Percentiles rank a stretch among this genome's conserved stretches.
Conservation (phyloP, 768 basidiomycete genomes). For the Cystofilobasidium capitatum region DNA sequence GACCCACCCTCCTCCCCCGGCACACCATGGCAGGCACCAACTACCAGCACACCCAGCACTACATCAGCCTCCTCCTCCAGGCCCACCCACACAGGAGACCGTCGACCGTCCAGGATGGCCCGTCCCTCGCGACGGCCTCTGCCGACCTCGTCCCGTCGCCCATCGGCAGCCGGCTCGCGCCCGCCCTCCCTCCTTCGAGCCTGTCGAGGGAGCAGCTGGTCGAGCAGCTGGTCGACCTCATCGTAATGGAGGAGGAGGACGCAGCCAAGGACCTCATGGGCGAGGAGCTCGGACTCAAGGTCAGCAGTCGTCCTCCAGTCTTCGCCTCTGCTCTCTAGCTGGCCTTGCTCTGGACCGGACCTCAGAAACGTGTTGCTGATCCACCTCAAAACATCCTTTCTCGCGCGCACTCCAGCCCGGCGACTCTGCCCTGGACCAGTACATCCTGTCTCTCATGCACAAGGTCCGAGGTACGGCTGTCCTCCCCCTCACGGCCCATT, state of each 20-base stretch:
- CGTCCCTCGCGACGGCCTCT: background rate
- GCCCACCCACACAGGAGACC: background rate
- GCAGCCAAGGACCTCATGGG: conserved; percentile 50
- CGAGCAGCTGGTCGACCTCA: conserved; percentile 58
- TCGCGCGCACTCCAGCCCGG: background rate
- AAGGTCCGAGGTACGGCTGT: conserved; percentile 77
- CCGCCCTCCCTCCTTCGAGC: background rate
- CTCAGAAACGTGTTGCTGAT: conserved; percentile 17
- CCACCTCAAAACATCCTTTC: conserved; percentile 29
- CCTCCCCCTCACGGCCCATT: conserved; percentile 74
- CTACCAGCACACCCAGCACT: conserved; percentile 14
- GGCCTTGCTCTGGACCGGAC: conserved; percentile 39
- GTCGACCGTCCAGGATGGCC: background rate
- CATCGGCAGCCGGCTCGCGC: background rate
- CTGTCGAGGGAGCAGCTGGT: conserved; percentile 49
- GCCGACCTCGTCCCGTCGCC: background rate
- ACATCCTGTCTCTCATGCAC: conserved; percentile 91
- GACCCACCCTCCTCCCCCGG: background rate
- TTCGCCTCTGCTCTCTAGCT: background rate
- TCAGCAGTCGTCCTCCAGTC: conserved; percentile 39
- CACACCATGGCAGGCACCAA: background rate
- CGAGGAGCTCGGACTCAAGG: conserved; percentile 48
- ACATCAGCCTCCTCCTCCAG: conserved; percentile 4
- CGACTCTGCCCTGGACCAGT: conserved; percentile 54
- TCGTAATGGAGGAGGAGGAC: conserved; percentile 68